Percentiles rank a stretch among this genome's conserved stretches.
Conservation (phyloP, 352 stramenopile species). For the Pilasporangium apinafurcum region DNA sequence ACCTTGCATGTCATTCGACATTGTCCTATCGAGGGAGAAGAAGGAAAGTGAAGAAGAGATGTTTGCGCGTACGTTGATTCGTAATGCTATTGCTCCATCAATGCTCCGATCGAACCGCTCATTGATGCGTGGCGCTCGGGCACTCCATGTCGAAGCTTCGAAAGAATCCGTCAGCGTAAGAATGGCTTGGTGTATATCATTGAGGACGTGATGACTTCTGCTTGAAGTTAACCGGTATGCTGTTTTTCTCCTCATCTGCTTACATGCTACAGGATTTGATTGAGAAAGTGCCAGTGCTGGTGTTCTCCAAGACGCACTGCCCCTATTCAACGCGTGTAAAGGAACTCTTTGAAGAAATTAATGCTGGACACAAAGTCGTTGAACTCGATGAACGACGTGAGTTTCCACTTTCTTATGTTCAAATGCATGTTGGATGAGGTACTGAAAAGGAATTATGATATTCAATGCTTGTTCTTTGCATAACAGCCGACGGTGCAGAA, state of each 20-base stretch:
- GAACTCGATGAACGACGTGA: conserved; percentile 62
- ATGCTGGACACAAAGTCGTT: conserved; percentile 50
- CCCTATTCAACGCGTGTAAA: conserved; percentile 91
- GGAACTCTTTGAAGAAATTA: conserved; percentile 71
- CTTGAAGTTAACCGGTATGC: neutral
- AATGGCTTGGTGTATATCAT: neutral
- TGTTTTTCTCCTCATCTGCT: neutral
- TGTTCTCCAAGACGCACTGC: conserved; percentile 97
- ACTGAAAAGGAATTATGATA: neutral
- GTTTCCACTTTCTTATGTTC: neutral
- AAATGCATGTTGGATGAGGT: too few species aligned
- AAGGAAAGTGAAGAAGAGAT: too few species aligned
- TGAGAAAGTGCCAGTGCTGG: conserved; percentile 62
- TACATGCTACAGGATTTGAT: conserved; percentile 35
- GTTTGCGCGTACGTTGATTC: too few species aligned
- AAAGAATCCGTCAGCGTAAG: conserved; percentile 55
- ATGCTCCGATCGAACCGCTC: conserved; percentile 5
- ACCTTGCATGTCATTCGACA: too few species aligned
- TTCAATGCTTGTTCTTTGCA: neutral
- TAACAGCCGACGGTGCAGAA: conserved; percentile 72
- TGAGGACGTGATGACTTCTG: neutral
- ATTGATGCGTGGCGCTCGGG: conserved; percentile 16
- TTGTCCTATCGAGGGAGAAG: too few species aligned
- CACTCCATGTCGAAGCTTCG: conserved; percentile 56
- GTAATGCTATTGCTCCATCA: neutral